These are phyloP conservation scores for Xylariomycetidae sp. DNA, from an alignment of 2,329 filamentous ascomycete species.

Conservation along the genomic window DNA sequence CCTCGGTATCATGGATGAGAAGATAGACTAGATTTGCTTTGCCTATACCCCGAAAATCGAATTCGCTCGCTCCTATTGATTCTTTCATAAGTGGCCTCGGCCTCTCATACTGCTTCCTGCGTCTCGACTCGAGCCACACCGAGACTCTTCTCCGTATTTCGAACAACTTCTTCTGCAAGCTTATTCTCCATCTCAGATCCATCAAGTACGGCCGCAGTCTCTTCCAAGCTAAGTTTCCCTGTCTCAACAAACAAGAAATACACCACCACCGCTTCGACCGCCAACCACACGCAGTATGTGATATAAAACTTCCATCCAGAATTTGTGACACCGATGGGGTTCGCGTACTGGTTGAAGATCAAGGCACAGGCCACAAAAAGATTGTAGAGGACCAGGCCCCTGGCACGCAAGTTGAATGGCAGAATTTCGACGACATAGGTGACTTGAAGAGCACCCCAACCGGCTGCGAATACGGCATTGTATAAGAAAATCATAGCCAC, in stretches of 20 bases:
- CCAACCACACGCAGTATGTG: conserved; percentile 18
- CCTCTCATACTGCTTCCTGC: too few species aligned
- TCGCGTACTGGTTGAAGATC: conserved; percentile 21
- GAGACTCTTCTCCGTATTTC: conserved; percentile 10
- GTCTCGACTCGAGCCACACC: conserved; percentile 4
- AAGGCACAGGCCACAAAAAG: conserved; percentile 25
- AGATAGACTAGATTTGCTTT: conserved; percentile 11
- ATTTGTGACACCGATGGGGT: conserved; percentile 17
- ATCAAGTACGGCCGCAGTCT: conserved; percentile 17
- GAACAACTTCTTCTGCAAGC: conserved; percentile 7
- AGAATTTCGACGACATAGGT: conserved; percentile 31
- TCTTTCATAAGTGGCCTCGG: too few species aligned
- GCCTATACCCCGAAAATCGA: conserved; percentile 1
- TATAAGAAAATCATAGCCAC: conserved; percentile 33
- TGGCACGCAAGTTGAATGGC: conserved; percentile 25
- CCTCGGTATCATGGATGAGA: conserved; percentile 29
- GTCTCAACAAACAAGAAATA: conserved; percentile 38
- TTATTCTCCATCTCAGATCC: conserved; percentile 16
- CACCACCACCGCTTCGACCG: conserved; percentile 12
- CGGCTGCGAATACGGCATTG: conserved; percentile 28
- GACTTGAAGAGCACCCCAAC: conserved; percentile 25
- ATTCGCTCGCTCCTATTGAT: not conserved
- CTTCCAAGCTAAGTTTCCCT: conserved; percentile 34
- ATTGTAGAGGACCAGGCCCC: conserved; percentile 11
- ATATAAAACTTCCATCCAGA: conserved; percentile 19